Evolutionary conservation across 2,329 filamentous ascomycete genomes (phyloP), one percentile per base, ranked within the genome.

Genomic region (Dothideomycetes sp.): DNA sequence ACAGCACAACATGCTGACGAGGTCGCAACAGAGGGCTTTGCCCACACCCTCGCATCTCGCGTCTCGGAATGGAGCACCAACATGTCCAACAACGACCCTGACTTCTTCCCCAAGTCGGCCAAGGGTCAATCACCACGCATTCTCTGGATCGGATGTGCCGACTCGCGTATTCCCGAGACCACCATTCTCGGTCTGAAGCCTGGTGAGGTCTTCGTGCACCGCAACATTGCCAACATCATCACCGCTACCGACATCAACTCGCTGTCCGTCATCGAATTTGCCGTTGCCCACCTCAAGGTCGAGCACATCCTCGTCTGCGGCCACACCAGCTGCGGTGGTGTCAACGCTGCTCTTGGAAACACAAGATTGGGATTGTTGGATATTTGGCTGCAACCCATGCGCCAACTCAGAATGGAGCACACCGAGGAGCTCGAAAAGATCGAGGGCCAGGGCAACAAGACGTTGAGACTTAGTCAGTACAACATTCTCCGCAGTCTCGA

Each of bases 141-240:
- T 47, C 70, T 93, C 44, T 93, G 85, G 85, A 74, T 93, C 50
- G 86, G 86, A 45, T 94, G 86, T 66, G 83, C 84, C 53, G 86
- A 93, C 67, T 85, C 80, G 27, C 82, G 86, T 49, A 80, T 84
- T 51, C 85, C 86, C 1, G 86, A 91, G 63, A 89, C 84, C 4
- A 86, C 80, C 34, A 73, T 94, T 54, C 73, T 88, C 19, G 80
- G 82, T 54, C 71, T 86, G 44, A 73, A 84, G 54, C 84, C 85
- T 3, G 85, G 86, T 45, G 84, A 93, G 53, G 79, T 93, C 51
- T 93, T 93, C 60, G 82, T 86, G 38, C 85, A 93, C 69, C 82
- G 86, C 58, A 93, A 93, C 68, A 88, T 94, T 59, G 85, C 84
- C 62, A 93, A 93, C 67, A 76, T 89, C 55, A 65, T 93, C 48